Base-by-base conservation (phyloP, 306 rosid species). In the Benincasa hispida region DNA sequence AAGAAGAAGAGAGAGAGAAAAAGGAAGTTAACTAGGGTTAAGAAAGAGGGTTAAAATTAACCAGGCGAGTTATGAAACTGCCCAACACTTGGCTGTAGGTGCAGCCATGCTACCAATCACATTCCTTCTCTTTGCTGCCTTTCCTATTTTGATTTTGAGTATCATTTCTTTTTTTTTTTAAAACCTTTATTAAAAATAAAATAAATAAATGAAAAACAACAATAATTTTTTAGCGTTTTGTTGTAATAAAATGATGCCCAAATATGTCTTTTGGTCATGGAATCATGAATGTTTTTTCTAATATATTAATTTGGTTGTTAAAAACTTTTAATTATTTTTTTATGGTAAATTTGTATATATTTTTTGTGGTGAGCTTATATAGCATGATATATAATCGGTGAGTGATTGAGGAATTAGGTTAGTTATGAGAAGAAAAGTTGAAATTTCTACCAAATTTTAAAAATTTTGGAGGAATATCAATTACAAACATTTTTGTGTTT, bases 101-200 rank as follows among this genome's bases (percentile, higher is more conserved):
- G 54, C 96, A 91, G 93, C 88, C 98, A 93, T 93, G 98, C 96
- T 87, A 9, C 96, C 95, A 91, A 89, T 89, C 42, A 56, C 58
- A 76, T 32, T 76, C 30, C 41, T 80, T 68, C 84, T 77, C 61
- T 55, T 77, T 9, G 85, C 84, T 87, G 80, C 80, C 80, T 76
- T 45, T 45, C 76, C 58, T 8, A 24, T 8, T 47, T 72, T 48
- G 53, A 21, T 67, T 45, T 67, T 67, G 74, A 17, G 14, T 32
- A 4, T 17, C 24, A 30, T 62, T 62, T 30, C 2, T 14, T 50
- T 50, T 50, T 15, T 1, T 50, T 15, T 50, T 17, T 48, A 48
- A n/a, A n/a, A 18, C 54, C 7, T 59, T 25, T 59, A 1, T 22
- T 25, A 51, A 14, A 48, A 48, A 48, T 42, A 42, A 42, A 42